Conservation (phyloP, 2,329 filamentous ascomycete genomes). For the Xylaria polymorpha region DNA sequence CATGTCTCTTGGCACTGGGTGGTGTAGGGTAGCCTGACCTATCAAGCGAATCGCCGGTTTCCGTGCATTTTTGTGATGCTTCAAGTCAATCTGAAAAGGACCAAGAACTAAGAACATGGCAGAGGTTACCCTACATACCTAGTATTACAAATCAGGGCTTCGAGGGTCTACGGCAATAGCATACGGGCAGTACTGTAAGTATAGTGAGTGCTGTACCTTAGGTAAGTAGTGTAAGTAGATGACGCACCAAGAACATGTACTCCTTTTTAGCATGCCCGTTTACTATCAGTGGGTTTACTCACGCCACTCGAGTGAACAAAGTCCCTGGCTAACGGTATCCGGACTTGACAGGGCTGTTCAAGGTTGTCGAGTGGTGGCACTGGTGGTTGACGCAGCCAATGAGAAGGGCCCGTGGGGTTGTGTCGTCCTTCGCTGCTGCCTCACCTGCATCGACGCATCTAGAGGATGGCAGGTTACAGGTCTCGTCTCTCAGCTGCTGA, state of each 20-base stretch:
- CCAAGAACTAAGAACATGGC: no score
- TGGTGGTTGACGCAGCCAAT: slow-evolving; percentile 17
- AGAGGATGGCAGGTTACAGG: slow-evolving; percentile 5
- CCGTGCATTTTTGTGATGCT: neutral
- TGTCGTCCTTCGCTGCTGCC: slow-evolving; percentile 26
- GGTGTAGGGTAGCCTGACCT: neutral
- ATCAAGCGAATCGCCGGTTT: neutral
- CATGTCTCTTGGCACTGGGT: neutral
- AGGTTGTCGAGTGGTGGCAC: neutral
- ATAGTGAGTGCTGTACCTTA: no score
- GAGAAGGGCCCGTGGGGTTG: neutral
- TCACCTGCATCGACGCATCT: slow-evolving; percentile 25
- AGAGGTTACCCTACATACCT: no score
- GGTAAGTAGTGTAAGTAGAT: neutral
- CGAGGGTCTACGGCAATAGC: neutral
- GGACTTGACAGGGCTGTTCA: slow-evolving; percentile 12
- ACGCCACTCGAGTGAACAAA: slow-evolving; percentile 25
- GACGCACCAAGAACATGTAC: no score
- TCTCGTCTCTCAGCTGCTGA: slow-evolving; percentile 24
- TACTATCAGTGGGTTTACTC: neutral
- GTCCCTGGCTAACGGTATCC: slow-evolving; percentile 14
- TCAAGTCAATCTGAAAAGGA: neutral
- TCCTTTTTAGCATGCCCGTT: no score
- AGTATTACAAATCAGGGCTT: slow-evolving; percentile 27
- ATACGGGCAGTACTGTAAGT: no score